These are phyloP conservation scores for Euphorbia corollata DNA, from an alignment of 441 rosid genomes.

Conservation along the genomic window DNA sequence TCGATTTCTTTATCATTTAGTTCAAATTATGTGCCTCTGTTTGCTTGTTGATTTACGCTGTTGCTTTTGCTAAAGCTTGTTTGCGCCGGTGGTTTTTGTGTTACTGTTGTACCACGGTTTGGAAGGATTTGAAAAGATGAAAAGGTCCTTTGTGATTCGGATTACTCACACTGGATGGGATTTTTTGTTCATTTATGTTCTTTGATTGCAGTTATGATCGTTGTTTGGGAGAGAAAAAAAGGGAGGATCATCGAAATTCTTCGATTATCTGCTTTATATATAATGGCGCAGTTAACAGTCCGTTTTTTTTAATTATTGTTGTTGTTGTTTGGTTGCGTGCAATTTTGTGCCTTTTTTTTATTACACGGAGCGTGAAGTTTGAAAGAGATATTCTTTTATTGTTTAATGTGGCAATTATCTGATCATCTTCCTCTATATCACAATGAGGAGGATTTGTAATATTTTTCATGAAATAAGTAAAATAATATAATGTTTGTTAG, in stretches of 20 bases:
- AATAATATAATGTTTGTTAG: neutral
- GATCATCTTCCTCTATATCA: neutral
- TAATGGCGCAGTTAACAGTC: neutral
- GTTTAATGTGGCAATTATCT: neutral
- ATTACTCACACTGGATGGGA: neutral
- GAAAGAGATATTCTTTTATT: neutral
- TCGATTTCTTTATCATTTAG: neutral
- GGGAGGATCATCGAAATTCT: neutral
- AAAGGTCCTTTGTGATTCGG: neutral
- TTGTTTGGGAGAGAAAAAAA: neutral
- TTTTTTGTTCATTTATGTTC: neutral
- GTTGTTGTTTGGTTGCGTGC: slow-evolving; percentile 1
- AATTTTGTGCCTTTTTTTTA: neutral
- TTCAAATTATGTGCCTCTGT: neutral
- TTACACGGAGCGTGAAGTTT: neutral
- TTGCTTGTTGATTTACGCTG: neutral
- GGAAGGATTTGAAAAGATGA: neutral
- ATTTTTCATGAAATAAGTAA: neutral
- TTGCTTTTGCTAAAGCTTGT: neutral
- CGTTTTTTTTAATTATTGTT: neutral
- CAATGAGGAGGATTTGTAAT: neutral
- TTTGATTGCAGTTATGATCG: neutral
- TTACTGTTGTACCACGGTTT: neutral
- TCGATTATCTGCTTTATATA: neutral
- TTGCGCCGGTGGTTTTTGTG: neutral